Evolutionary conservation across 2,329 filamentous ascomycete genomes (phyloP), one percentile per base, ranked within the genome.

Genomic region (Aureobasidium sp.): DNA sequence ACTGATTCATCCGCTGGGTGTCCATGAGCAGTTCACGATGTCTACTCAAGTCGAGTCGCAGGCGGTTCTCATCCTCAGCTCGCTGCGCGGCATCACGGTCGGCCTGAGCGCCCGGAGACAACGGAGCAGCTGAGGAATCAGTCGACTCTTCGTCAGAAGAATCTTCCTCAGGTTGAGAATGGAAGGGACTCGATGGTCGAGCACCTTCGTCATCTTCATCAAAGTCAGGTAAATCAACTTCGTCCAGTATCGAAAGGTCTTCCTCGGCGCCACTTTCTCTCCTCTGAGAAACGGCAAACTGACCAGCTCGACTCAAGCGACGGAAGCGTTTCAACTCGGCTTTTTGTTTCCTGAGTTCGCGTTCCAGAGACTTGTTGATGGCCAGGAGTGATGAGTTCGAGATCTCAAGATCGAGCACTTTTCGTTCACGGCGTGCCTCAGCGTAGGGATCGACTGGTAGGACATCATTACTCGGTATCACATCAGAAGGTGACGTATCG

Each of bases 361-460:
- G 85, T 76, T 99, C 94, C 0, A 99, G 78, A 0, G 91, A 94
- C 59, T 92, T 84, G 72, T 99, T 99, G 76, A 99, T 97, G 44
- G 94, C 94, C 62, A 96, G 84, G 3, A 99, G 82, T 1, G 92
- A 97, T 1, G 91, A 94, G 70, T 99, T 99, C 61, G 89, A 96
- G 66, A 99, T 99, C 72, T 99, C 91, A 6, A 99, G 79, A 72
- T 99, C 94, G 67, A 97, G 84, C 0, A 99, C 92, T 77, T 97
- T 99, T 64, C 94, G 85, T 74, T 97, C 94, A 39, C 91, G 84
- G 34, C 94, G 85, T 15, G 94, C 94, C 71, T 91, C 94, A n/a
- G 88, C 84, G 12, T 94, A 91, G 7, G 91, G 80, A 64, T 95
- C 91, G 11, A 45, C 12, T 65, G 85, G 89, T 64, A 88, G 78